Conservation (phyloP, 1,139 yeast species). For the Hansenula sp. region DNA sequence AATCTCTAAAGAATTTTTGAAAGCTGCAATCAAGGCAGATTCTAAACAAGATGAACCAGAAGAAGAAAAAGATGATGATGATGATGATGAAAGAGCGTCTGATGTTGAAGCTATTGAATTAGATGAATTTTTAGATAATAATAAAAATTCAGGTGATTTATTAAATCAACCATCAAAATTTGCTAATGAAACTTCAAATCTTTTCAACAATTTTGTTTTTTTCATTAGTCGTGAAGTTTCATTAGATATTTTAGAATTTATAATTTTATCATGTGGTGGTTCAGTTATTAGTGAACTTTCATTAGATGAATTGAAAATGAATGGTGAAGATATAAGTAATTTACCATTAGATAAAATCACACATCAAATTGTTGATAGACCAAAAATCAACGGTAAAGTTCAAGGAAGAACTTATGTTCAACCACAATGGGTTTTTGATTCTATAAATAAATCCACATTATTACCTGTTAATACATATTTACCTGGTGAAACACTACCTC, state of each 20-base stretch:
- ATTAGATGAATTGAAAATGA: conserved; percentile 57
- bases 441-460: conserved; percentile 72
- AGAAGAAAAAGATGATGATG: conserved; percentile 33
- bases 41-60: conserved; percentile 34
- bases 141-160: conserved; percentile 67
- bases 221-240: conserved; percentile 96
- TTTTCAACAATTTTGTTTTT: conserved; percentile 75
- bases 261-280: conserved; percentile 87
- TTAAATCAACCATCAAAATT: conserved; percentile 75
- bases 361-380: conserved; percentile 94
- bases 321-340: conserved; percentile 29
- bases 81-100: conserved; percentile 35
- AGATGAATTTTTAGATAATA: conserved; percentile 65
- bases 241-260: conserved; percentile 82
- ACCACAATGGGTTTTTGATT: conserved; percentile 98
- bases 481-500: conserved; percentile 94
- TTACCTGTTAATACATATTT: conserved; percentile 77
- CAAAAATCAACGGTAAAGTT: conserved; percentile 68
- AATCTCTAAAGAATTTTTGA: conserved; percentile 22
- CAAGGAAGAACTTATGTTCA: conserved; percentile 92
- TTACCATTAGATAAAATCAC: conserved; percentile 70
- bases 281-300: conserved; percentile 81
- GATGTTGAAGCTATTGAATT: conserved; percentile 45
- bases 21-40: conserved; percentile 35
- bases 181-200: conserved; percentile 50